Base-by-base conservation (phyloP, 1,284 basidiomycete genomes). In the Puccinia triticina region DNA sequence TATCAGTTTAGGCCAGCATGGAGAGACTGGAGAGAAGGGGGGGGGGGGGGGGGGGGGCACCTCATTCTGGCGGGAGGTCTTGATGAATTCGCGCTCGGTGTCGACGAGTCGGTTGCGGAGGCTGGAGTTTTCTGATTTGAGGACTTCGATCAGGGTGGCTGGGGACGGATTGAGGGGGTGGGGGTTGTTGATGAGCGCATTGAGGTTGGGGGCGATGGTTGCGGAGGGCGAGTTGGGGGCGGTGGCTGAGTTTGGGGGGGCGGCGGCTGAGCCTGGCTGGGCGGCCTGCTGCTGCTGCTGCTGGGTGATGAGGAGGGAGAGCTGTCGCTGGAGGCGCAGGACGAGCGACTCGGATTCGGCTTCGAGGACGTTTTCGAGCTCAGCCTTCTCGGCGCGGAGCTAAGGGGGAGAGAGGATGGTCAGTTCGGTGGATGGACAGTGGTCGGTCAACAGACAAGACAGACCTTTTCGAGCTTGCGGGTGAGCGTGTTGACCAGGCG, bases 291-390 rank as follows among this genome's bases (percentile, higher is more conserved):
- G 83, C 85, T 86, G 48, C 85, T 85, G 48, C 85, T 86, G 89
- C 61, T n/a, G n/a, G n/a, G n/a, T n/a, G n/a, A 83, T 83, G 83
- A 93, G 86, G 2, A 90, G 90, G n/a, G 90, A 89, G 40, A 94
- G 88, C 86, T 93, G 92, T 67, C 92, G 88, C 46, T 90, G 91
- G 59, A 93, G 88, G 77, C 90, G 88, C 84, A 93, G 93, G 80
- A 93, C 92, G 87, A 93, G 92, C 21, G 90, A 90, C 86, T 94
- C 93, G 18, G 90, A 92, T 86, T 93, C 93, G 11, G 92, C 92
- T 86, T 94, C 93, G 32, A 93, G 89, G 0, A 89, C 89, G 85
- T 93, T 93, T 86, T 93, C 93, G 46, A 93, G 88, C n/a, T 90
- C 90, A 69, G 93, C 92, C 86, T 94, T 94, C 87, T 94, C 92